Base-by-base conservation (phyloP, 495 filamentous ascomycete species). In the Extremus antarcticus region DNA sequence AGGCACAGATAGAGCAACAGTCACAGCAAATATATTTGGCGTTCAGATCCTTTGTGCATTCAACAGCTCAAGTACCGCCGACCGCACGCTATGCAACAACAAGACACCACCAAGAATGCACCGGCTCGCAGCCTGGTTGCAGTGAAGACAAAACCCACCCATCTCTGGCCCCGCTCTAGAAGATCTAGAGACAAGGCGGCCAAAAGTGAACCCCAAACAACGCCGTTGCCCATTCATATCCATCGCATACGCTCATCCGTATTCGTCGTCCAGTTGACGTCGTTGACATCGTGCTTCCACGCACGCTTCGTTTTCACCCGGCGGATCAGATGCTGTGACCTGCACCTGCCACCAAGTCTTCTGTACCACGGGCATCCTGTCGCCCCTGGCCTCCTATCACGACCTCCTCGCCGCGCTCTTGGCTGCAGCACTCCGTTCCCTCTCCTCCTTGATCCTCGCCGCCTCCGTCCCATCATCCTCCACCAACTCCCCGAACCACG, bases 401-500 rank as follows among this genome's bases (percentile, higher is more conserved):
- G 8, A 3, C 21, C 22, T 38, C 35, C 11, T 55, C 43, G 17
- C 43, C 47, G 46, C 54, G 3, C 11, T 49, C 13, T 38, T 25
- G 17, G 51, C 17, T 32, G 35, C 57, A 24, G n/a, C 2, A 19
- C 54, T 17, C 39, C 55, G 57, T 29, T 68, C 65, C 51, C 57
- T 52, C 58, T 83, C 78, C 43, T 76, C 54, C 40, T 77, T 75
- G 51, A 94, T 87, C 60, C 85, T 84, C 24, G 83, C 77, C 38
- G 92, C 92, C 72, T 97, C 94, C 20, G 90, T 96, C 35, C 92
- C 92, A 66, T 98, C 92, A 64, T 98, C 92, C 20, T 85, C 78
- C 13, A 78, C 70, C 7, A 75, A 74, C 68, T 97, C 91, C 60
- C 83, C 84, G 73, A 98, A 98, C 92, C 92, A 98, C 0, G 85